Evolutionary conservation across 768 basidiomycete species (phyloP), one percentile per base, ranked within the genome.

Genomic region (Pisolithus orientalis): DNA sequence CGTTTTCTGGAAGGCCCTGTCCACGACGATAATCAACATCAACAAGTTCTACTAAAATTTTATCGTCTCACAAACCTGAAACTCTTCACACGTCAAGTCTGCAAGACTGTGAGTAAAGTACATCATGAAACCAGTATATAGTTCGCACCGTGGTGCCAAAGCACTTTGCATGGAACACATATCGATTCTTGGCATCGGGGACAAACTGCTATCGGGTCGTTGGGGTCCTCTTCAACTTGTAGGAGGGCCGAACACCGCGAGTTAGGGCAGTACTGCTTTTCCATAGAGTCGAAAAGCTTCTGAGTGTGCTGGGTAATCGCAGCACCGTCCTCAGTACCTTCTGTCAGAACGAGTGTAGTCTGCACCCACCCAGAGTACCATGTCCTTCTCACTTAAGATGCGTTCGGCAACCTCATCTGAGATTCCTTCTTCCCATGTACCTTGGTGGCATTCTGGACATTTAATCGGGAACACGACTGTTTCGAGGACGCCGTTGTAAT

Each of bases 181-280:
- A 72, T 65, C 3, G 63, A 48, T 40, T 58, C 45, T 32, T 62
- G 55, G 51, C 72, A 73, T 28, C 60, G 61, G 1, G 72, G 70
- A 53, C 72, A 73, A 2, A 59, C 27, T 0, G 70, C 70, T 54
- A 66, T 61, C 11, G 68, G 68, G 8, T 69, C 63, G 3, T 69
- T 62, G 16, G 57, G 56, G 39, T 70, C 69, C 45, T 70, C 70
- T 28, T 70, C 63, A 10, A 64, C 57, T 39, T 70, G 65, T 25
- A 73, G 62, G 1, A 69, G 60, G 8, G 65, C 63, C 2, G 72
- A 73, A 53, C 71, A 73, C 42, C 63, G 63, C 1, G 66, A 66
- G 49, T 73, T 71, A 4, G 72, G 72, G 50, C 72, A 73, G 46
- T 71, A 73, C 25, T 68, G 53, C 21, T 65, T 60, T 25, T 70